These are phyloP conservation scores for Angomonas deanei DNA, from an alignment of 208 protist genomes.

Conservation along the genomic window DNA sequence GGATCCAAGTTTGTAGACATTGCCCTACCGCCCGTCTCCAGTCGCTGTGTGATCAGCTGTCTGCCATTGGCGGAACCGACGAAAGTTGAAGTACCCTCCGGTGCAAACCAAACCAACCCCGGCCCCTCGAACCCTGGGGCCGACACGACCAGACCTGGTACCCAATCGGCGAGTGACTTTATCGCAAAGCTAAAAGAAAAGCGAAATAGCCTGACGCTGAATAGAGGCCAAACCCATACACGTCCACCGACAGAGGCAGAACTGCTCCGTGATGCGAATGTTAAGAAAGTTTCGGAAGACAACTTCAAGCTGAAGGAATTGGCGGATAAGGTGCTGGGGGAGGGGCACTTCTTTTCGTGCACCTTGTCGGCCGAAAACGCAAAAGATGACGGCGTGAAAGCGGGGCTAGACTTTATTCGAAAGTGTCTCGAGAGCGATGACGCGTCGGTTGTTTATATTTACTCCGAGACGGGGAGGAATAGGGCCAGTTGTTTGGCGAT, in stretches of 20 bases:
- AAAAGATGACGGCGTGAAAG: neutral
- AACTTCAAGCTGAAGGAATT: neutral
- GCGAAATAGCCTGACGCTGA: neutral
- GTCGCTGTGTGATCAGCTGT: conserved; percentile 26
- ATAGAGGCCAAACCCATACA: neutral
- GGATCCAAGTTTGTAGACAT: conserved; percentile 7
- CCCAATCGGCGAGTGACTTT: neutral
- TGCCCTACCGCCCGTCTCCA: conserved; percentile 2
- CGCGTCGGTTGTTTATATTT: conserved; percentile 17
- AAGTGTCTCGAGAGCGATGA: conserved; percentile 7
- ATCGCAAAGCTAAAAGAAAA: conserved; percentile 1
- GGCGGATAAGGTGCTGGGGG: neutral
- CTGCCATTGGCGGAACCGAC: too few species aligned
- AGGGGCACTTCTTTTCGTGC: neutral
- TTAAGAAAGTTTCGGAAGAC: conserved; percentile 2
- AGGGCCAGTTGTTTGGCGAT: conserved; percentile 20
- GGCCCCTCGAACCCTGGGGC: neutral
- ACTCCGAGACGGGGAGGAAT: conserved; percentile 23
- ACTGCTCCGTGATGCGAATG: neutral
- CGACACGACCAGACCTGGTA: too few species aligned
- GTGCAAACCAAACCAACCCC: neutral
- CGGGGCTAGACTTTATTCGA: conserved; percentile 1
- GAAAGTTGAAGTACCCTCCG: too few species aligned
- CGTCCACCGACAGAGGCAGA: neutral
- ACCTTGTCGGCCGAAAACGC: neutral